Percentiles rank a stretch among this genome's conserved stretches.
phyloP scores from a whole-genome alignment of 345 rosid genomes.

The Linum trigynum region DNA sequence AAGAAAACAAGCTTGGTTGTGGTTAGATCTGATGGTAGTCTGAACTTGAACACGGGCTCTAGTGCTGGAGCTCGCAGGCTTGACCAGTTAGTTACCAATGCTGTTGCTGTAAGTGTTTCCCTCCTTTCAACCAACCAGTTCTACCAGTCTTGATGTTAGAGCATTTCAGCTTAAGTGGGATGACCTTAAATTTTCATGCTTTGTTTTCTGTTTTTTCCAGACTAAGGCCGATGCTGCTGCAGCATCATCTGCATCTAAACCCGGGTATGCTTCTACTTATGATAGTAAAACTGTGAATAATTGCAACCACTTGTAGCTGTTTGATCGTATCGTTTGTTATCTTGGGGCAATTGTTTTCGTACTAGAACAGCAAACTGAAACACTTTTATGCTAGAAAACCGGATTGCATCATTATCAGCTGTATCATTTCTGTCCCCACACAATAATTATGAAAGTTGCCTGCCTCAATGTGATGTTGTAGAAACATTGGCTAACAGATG shows the following conservation, averaged over 20 bases:
- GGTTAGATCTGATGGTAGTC: slow-evolving; percentile 53
- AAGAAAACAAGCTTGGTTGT: slow-evolving; percentile 2
- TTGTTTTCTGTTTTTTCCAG: slow-evolving; percentile 17
- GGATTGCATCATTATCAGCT: too few species aligned
- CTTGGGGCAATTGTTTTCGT: background rate
- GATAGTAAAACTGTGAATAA: background rate
- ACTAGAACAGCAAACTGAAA: too few species aligned
- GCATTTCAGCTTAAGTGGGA: background rate
- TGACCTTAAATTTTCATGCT: background rate
- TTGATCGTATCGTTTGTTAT: too few species aligned
- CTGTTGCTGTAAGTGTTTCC: slow-evolving; percentile 52
- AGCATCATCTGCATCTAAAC: slow-evolving; percentile 41
- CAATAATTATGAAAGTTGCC: too few species aligned
- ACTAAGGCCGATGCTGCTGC: slow-evolving; percentile 50
- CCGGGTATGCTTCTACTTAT: slow-evolving; percentile 43
- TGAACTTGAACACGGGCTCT: slow-evolving; percentile 27
- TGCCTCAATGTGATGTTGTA: too few species aligned
- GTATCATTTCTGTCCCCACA: too few species aligned
- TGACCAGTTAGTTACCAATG: slow-evolving; percentile 49
- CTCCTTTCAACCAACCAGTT: background rate
- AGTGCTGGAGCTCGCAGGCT: slow-evolving; percentile 27
- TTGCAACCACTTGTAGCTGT: background rate
- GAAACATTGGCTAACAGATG: too few species aligned
- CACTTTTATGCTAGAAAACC: too few species aligned
- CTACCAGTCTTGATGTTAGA: background rate